Conservation (phyloP, 2,329 filamentous ascomycete species). For the Aspergillus sp. region DNA sequence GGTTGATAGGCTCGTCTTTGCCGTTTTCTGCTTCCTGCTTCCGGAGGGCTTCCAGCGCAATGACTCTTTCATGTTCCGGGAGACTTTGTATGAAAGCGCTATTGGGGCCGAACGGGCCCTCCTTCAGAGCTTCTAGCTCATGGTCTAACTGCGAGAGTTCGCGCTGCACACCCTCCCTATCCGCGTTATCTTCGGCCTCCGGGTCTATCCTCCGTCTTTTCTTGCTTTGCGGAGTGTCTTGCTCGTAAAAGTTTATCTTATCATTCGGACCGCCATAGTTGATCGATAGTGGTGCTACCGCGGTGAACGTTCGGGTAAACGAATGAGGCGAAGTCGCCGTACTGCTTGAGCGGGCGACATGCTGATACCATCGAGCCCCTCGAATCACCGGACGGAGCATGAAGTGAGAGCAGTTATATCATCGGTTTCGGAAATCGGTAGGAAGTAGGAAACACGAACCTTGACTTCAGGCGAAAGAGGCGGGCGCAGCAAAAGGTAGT, state of each 20-base stretch:
- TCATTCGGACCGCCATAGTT: slow-evolving; percentile 40
- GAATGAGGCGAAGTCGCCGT: slow-evolving; percentile 26
- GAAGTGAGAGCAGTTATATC: slow-evolving; percentile 34
- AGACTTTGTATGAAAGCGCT: slow-evolving; percentile 45
- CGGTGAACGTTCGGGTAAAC: slow-evolving; percentile 33
- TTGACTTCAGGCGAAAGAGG: not conserved
- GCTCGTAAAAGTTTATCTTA: slow-evolving; percentile 46
- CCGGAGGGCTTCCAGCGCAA: slow-evolving; percentile 43
- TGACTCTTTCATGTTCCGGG: slow-evolving; percentile 41
- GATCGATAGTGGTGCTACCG: slow-evolving; percentile 28
- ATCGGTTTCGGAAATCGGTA: slow-evolving; percentile 24
- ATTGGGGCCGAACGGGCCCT: slow-evolving; percentile 45
- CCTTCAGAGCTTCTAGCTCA: slow-evolving; percentile 40
- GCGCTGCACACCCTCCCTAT: slow-evolving; percentile 36
- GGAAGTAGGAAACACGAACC: not conserved
- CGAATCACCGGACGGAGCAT: slow-evolving; percentile 47
- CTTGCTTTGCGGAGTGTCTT: slow-evolving; percentile 37
- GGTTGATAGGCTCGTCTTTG: slow-evolving; percentile 22
- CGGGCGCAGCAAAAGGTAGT: not conserved
- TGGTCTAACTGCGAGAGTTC: slow-evolving; percentile 41
- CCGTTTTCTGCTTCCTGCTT: slow-evolving; percentile 42
- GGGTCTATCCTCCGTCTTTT: slow-evolving; percentile 38
- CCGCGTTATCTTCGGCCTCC: slow-evolving; percentile 39
- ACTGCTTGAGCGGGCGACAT: slow-evolving; percentile 36
- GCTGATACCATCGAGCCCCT: slow-evolving; percentile 46